Percentiles rank a stretch among this genome's conserved stretches.
These are phyloP conservation scores for Saccharomycopsis sp. DNA, from an alignment of 805 yeast species.

Conservation along the genomic window DNA sequence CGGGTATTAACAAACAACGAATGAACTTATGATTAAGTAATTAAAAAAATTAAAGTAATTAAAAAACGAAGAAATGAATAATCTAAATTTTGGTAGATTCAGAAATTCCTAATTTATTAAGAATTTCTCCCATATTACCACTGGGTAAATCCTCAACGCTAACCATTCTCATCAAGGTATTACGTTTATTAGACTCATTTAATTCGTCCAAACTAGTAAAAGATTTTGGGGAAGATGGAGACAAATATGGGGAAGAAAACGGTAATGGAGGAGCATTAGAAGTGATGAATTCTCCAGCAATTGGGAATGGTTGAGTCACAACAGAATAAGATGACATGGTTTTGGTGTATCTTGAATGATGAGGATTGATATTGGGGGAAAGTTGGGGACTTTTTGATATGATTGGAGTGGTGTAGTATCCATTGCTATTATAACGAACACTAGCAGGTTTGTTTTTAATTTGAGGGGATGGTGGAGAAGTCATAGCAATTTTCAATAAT, in stretches of 20 bases:
- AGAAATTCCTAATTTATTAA: background rate
- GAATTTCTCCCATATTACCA: conserved; percentile 3
- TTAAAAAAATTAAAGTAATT: background rate
- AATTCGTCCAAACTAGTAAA: conserved; percentile 1
- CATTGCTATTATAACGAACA: background rate
- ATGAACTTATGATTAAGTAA: no score
- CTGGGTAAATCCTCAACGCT: conserved; percentile 15
- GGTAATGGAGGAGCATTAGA: conserved; percentile 1
- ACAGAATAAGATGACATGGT: background rate
- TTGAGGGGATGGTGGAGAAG: no score
- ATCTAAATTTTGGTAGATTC: no score
- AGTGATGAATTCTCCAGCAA: background rate
- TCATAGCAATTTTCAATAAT: no score
- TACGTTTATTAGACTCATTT: conserved; percentile 9
- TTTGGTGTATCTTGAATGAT: background rate
- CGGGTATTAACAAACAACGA: no score
- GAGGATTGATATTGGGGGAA: background rate
- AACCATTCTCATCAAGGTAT: conserved; percentile 14
- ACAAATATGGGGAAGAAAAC: background rate
- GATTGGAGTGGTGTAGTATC: background rate
- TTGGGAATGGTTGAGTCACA: conserved; percentile 4
- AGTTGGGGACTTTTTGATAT: background rate
- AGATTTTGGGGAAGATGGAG: conserved; percentile 1
- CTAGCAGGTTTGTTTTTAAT: background rate
- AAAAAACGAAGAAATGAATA: background rate